phyloP scores from a whole-genome alignment of 371 early-diverging fungal genomes.

The Catenaria anguillulae region DNA sequence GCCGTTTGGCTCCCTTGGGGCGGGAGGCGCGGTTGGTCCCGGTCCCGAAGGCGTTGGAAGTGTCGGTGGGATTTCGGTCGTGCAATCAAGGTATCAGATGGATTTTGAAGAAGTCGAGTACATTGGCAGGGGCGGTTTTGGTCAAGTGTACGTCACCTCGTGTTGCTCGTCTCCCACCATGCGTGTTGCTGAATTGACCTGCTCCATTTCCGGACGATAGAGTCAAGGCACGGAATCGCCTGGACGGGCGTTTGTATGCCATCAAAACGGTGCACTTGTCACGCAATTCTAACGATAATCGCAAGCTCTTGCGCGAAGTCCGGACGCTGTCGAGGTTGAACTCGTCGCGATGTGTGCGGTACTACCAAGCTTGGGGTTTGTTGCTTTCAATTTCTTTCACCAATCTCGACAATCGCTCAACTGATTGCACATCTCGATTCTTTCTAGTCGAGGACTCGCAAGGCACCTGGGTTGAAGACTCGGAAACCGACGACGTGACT shows the following conservation, averaged over 20 bases:
- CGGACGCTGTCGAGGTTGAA: conserved; percentile 77
- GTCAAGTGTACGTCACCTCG: too few relatives aligned
- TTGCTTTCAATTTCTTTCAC: too few relatives aligned
- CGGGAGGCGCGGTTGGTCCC: too few relatives aligned
- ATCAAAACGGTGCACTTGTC: conserved; percentile 67
- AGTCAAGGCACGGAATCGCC: conserved; percentile 73
- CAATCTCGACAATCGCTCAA: too few relatives aligned
- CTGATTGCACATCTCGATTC: too few relatives aligned
- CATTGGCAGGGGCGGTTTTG: conserved; percentile 54
- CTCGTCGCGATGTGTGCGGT: conserved; percentile 80
- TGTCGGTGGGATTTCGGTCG: background rate
- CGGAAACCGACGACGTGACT: background rate
- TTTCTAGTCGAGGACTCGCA: conserved; percentile 39
- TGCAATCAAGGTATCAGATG: conserved; percentile 61
- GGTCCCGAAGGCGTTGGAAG: background rate
- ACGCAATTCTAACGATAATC: conserved; percentile 56
- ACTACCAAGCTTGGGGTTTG: conserved; percentile 92
- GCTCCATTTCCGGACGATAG: too few relatives aligned
- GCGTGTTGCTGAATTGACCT: too few relatives aligned
- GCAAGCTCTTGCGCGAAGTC: conserved; percentile 78
- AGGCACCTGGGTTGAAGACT: conserved; percentile 7
- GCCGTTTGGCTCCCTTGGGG: too few relatives aligned
- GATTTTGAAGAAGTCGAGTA: conserved; percentile 91
- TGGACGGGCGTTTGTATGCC: conserved; percentile 77
- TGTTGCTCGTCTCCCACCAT: conserved; percentile 4